These are phyloP conservation scores for Hapsidospora chrysogenum DNA, from an alignment of 495 filamentous ascomycete genomes.

Conservation along the genomic window DNA sequence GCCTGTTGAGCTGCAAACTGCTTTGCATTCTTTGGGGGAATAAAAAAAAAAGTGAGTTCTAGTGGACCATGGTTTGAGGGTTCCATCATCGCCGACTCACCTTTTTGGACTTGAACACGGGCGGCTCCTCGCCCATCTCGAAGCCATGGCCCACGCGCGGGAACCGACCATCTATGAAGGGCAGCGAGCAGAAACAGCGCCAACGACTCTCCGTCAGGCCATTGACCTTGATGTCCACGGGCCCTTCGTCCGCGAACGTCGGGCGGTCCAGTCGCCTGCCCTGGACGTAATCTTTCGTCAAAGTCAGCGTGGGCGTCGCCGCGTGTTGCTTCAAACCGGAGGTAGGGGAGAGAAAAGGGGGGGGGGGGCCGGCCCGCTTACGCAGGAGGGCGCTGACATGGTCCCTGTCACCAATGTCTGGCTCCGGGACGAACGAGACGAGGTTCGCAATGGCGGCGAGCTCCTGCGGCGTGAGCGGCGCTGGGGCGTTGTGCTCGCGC, in stretches of 20 bases:
- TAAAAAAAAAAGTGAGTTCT: background rate
- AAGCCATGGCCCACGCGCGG: constrained; percentile 3
- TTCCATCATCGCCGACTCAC: too few relatives aligned
- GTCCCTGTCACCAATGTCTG: constrained; percentile 12
- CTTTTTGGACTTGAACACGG: constrained; percentile 7
- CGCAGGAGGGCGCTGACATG: constrained; percentile 20
- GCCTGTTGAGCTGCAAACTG: background rate
- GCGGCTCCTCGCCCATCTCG: constrained; percentile 6
- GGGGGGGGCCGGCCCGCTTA: constrained; percentile 6
- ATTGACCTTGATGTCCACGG: background rate
- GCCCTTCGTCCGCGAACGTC: background rate
- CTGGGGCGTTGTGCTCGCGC: constrained; percentile 4
- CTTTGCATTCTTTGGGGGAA: background rate
- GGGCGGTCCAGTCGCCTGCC: background rate
- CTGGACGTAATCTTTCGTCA: background rate
- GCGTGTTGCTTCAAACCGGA: too few relatives aligned
- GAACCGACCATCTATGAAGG: background rate
- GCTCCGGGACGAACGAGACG: constrained; percentile 10
- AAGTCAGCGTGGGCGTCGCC: too few relatives aligned
- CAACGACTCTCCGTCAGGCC: background rate
- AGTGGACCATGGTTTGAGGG: background rate
- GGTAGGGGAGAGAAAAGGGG: background rate
- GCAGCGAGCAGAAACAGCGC: background rate
- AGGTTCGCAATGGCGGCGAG: constrained; percentile 15
- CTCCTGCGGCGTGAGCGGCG: constrained; percentile 14